Conservation (phyloP, 495 filamentous ascomycete species). For the Wilcoxina mikolae region DNA sequence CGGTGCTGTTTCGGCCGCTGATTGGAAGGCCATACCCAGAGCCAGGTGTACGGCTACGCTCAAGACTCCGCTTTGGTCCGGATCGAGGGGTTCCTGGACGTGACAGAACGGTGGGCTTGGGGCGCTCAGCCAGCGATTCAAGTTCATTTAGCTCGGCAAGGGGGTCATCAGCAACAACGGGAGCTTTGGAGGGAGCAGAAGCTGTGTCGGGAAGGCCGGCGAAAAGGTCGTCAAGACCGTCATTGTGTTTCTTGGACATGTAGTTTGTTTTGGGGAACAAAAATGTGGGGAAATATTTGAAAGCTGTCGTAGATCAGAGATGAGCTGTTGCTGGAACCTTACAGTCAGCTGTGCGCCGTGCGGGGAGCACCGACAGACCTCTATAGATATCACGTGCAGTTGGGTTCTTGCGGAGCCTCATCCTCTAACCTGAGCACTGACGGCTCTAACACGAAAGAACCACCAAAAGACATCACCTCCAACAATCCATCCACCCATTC, state of each 20-base stretch:
- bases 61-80: slow-evolving; percentile 31
- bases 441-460: background rate
- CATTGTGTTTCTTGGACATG: slow-evolving; percentile 44
- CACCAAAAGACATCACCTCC: background rate
- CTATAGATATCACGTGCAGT: too few species aligned
- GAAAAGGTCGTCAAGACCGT: slow-evolving; percentile 57
- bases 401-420: too few species aligned
- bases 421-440: too few species aligned
- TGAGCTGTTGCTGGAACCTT: too few species aligned
- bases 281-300: background rate
- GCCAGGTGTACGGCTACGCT: slow-evolving; percentile 23
- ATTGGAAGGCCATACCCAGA: slow-evolving; percentile 22
- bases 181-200: slow-evolving; percentile 29
- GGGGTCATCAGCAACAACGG: slow-evolving; percentile 46
- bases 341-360: too few species aligned
- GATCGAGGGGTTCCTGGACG: slow-evolving; percentile 73
- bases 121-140: slow-evolving; percentile 33
- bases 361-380: too few species aligned
- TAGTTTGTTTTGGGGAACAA: background rate
- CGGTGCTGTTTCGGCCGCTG: slow-evolving; percentile 14
- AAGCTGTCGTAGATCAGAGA: too few species aligned
- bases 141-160: slow-evolving; percentile 78
- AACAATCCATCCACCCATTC: slow-evolving; percentile 6
- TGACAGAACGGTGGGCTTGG: slow-evolving; percentile 44
- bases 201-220: slow-evolving; percentile 1